These are phyloP conservation scores for Lepidium sativum DNA, from an alignment of 345 rosid species.

Conservation along the genomic window DNA sequence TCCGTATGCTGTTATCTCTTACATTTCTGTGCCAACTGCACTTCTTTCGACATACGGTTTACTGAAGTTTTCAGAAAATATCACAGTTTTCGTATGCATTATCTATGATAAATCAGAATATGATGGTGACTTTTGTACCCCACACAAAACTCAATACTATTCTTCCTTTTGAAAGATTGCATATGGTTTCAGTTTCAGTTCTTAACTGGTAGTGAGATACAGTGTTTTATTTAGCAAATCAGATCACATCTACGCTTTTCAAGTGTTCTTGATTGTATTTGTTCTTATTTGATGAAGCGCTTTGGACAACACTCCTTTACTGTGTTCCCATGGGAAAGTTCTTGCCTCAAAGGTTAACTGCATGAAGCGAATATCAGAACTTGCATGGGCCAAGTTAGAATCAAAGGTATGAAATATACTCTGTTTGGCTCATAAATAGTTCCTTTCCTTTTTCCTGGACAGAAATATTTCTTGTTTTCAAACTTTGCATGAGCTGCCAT, in stretches of 20 bases:
- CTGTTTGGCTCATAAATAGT: background rate
- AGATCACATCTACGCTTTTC: background rate
- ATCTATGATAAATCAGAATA: background rate
- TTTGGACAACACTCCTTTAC: conserved; percentile 68
- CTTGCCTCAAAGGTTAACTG: conserved; percentile 57
- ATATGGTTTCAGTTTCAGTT: conserved; percentile 6
- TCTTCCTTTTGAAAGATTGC: background rate
- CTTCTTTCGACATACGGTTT: background rate
- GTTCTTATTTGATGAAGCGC: conserved; percentile 27
- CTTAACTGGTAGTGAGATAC: background rate
- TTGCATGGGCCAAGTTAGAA: conserved; percentile 65
- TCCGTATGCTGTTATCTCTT: background rate
- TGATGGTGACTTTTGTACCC: background rate
- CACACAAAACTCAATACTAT: background rate
- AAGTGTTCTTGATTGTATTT: conserved; percentile 12
- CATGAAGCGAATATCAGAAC: conserved; percentile 69
- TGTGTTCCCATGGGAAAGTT: conserved; percentile 78
- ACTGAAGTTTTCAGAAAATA: background rate
- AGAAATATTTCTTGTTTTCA: background rate
- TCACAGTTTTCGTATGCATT: background rate
- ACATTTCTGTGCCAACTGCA: conserved; percentile 1
- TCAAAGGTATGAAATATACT: conserved; percentile 48
- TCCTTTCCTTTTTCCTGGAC: conserved; percentile 1
- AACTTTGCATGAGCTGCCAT: conserved; percentile 9
- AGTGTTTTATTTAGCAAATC: background rate